Base-by-base conservation (phyloP, 768 basidiomycete species). In the Mrakia gelida region DNA sequence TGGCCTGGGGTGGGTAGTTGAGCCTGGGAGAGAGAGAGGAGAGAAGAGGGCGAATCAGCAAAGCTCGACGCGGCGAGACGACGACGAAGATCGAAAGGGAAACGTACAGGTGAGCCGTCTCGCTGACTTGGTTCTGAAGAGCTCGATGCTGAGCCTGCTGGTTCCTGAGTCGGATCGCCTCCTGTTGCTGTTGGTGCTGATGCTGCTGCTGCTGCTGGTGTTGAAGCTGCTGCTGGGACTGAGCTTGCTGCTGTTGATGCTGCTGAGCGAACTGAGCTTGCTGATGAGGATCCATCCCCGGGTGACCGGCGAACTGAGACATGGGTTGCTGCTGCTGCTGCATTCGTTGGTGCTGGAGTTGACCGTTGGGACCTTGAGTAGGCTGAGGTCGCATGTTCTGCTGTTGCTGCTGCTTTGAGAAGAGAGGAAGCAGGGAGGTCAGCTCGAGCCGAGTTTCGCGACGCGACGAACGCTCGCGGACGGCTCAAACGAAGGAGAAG, bases 311-410 rank as follows among this genome's bases (percentile, higher is more conserved):
- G 38, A 70, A 70, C 67, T 70, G 67, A 5, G 67, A 70, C 67
- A 70, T 70, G 26, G 67, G 67, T 41, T 70, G 67, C 67, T 52
- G 67, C 67, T 52, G 49, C 49, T 70, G 67, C 34, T 34, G 67
- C 34, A 41, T 23, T 38, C 67, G 34, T 23, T 70, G 67, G 0
- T 70, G 67, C 18, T 38, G 34, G 23, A 41, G 67, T 18, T 41
- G 67, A 41, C 34, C 67, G 26, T 70, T 41, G 1, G 38, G 67
- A 41, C 67, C 67, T 23, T 41, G 67, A 13, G 2, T 38, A 45
- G 67, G 38, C 26, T 45, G 67, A 38, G 38, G 34, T n/a, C 38
- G 34, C 65, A 67, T 30, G 21, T 21, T 38, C 21, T 34, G 65
- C 65, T 67, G 65, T 7, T 32, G 65, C 65, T 67, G 65, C 65